These are phyloP conservation scores for Drechslera avenae DNA, from an alignment of 2,329 filamentous ascomycete genomes.

Conservation along the genomic window DNA sequence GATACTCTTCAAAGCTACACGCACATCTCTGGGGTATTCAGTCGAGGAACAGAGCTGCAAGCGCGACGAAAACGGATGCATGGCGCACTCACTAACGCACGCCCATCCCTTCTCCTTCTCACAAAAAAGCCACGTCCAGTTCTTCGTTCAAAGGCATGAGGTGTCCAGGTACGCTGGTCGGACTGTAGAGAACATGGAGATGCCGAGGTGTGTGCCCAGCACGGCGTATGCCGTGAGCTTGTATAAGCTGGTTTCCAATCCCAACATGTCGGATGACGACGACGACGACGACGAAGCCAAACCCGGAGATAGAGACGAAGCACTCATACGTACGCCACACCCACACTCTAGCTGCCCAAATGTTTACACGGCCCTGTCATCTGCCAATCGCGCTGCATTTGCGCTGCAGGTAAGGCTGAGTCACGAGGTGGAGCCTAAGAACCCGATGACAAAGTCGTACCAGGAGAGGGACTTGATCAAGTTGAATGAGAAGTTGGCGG, in stretches of 20 bases:
- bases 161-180: constrained; percentile 18
- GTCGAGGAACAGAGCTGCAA: constrained; percentile 8
- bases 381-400: constrained; percentile 35
- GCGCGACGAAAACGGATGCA: constrained; percentile 20
- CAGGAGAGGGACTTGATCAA: constrained; percentile 19
- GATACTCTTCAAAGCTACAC: constrained; percentile 6
- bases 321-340: constrained; percentile 12
- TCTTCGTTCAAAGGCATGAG: constrained; percentile 26
- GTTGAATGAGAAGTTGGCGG: constrained; percentile 21
- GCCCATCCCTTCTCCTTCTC: constrained; percentile 14
- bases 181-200: not conserved
- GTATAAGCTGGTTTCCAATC: constrained; percentile 18
- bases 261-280: not conserved
- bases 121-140: constrained; percentile 15
- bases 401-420: constrained; percentile 33
- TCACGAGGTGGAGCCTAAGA: constrained; percentile 18
- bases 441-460: constrained; percentile 13
- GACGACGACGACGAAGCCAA: not conserved
- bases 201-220: constrained; percentile 21
- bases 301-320: too few relatives aligned
- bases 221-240: constrained; percentile 31
- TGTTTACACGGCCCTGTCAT: constrained; percentile 28
- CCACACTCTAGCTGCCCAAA: constrained; percentile 17
- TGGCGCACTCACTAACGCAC: constrained; percentile 1
- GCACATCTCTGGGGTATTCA: constrained; percentile 8